Conservation (phyloP, 768 basidiomycete genomes). For the Naganishia friedmannii region DNA sequence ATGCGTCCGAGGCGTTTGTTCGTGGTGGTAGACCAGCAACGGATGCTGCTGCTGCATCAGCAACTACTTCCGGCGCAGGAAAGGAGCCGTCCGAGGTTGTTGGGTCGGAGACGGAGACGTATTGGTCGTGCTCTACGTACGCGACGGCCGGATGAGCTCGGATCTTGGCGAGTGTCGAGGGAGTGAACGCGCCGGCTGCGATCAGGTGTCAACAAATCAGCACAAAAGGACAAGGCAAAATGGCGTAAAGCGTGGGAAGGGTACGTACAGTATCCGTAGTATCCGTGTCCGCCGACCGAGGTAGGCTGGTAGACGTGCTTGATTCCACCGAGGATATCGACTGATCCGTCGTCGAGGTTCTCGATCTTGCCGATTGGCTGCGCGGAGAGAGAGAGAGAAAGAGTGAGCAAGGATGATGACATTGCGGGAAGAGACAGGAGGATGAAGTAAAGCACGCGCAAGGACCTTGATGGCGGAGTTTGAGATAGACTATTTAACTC, state of each 20-base stretch:
- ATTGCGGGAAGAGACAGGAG: background rate
- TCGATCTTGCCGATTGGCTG: slow-evolving; percentile 37
- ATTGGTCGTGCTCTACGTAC: slow-evolving; percentile 88
- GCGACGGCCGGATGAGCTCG: slow-evolving; percentile 82
- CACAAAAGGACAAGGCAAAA: background rate
- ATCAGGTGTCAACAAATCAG: background rate
- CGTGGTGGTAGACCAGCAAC: background rate
- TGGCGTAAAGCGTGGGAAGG: background rate
- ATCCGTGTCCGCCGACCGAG: slow-evolving; percentile 63
- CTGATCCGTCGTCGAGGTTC: slow-evolving; percentile 33
- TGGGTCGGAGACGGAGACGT: slow-evolving; percentile 59
- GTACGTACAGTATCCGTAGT: slow-evolving; percentile 55
- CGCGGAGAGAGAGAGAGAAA: slow-evolving; percentile 28
- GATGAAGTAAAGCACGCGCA: background rate
- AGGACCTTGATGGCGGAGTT: too few relatives aligned
- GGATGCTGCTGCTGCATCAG: background rate
- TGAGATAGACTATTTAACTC: too few relatives aligned
- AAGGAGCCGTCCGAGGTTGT: background rate
- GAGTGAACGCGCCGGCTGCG: slow-evolving; percentile 68
- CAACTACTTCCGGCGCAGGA: background rate
- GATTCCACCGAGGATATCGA: slow-evolving; percentile 42
- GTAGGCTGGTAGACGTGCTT: slow-evolving; percentile 70
- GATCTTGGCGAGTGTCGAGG: slow-evolving; percentile 68
- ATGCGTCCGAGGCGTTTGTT: slow-evolving; percentile 29
- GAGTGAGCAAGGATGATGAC: background rate